Conservation (phyloP, 257 asterid genomes). For the Nicotiana noctiflora region DNA sequence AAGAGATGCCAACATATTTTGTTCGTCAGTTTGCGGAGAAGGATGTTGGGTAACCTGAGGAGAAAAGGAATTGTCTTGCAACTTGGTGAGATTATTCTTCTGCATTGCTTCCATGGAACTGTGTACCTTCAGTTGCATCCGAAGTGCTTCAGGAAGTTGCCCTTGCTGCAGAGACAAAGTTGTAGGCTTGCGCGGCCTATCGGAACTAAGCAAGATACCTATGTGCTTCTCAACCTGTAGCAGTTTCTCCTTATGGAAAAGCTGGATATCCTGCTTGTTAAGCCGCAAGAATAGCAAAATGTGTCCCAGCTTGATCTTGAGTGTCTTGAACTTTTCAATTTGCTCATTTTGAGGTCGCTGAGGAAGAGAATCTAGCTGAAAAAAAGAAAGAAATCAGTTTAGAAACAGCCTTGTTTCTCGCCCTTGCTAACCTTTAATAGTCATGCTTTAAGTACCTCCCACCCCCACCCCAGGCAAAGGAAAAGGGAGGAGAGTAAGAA, state of each 20-base stretch:
- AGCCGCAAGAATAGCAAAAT: slow-evolving; percentile 52
- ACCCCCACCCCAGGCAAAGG: neutral
- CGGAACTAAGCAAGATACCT: slow-evolving; percentile 48
- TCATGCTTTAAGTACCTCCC: slow-evolving; percentile 6
- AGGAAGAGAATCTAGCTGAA: slow-evolving; percentile 77
- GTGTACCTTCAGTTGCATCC: slow-evolving; percentile 52
- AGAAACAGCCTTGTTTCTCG: neutral
- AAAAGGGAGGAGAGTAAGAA: neutral
- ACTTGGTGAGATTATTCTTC: slow-evolving; percentile 45
- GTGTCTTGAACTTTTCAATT: slow-evolving; percentile 62
- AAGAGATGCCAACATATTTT: slow-evolving; percentile 38
- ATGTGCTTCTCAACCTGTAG: slow-evolving; percentile 67
- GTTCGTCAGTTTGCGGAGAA: slow-evolving; percentile 58
- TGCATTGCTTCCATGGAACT: slow-evolving; percentile 39
- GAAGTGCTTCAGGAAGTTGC: slow-evolving; percentile 54
- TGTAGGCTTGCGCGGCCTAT: slow-evolving; percentile 76
- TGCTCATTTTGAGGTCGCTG: slow-evolving; percentile 77
- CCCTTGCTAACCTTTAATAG: neutral
- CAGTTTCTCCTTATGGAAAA: slow-evolving; percentile 60
- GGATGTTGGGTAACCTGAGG: slow-evolving; percentile 37
- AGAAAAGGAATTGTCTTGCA: slow-evolving; percentile 58
- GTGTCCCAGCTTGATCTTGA: slow-evolving; percentile 69
- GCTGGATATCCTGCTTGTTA: slow-evolving; percentile 54
- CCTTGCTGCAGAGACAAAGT: slow-evolving; percentile 61
- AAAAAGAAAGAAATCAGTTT: slow-evolving; percentile 12